These are phyloP conservation scores for Anacardium occidentale DNA, from an alignment of 345 rosid genomes.

Conservation along the genomic window DNA sequence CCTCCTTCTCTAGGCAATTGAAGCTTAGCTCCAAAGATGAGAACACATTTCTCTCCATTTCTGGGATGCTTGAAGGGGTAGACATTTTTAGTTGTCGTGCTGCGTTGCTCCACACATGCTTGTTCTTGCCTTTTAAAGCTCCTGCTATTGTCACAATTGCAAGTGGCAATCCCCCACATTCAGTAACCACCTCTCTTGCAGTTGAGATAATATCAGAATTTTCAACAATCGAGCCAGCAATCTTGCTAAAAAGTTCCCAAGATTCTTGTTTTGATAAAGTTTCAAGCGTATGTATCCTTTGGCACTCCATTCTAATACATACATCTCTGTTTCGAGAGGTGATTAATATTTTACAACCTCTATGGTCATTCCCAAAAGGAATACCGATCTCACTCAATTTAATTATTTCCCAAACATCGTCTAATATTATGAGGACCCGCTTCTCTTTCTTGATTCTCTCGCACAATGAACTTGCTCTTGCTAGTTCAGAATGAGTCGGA, in stretches of 20 bases:
- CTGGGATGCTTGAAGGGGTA: neutral
- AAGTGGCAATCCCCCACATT: conserved; percentile 21
- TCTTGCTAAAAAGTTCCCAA: conserved; percentile 7
- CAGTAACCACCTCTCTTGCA: neutral
- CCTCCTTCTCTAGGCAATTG: neutral
- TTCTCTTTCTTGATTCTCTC: conserved; percentile 8
- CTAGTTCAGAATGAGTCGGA: neutral
- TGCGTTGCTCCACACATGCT: neutral
- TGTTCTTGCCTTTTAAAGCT: neutral
- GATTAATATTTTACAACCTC: neutral
- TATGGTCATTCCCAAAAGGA: conserved; percentile 1
- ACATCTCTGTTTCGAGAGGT: neutral
- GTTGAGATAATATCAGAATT: neutral
- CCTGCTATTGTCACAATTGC: conserved; percentile 13
- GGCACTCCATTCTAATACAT: neutral
- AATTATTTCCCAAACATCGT: conserved; percentile 7
- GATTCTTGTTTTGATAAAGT: conserved; percentile 9
- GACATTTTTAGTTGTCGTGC: neutral
- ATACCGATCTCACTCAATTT: neutral
- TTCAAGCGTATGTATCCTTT: neutral
- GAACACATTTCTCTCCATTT: neutral
- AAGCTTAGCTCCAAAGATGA: neutral
- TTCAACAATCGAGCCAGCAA: neutral
- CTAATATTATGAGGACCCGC: conserved; percentile 24
- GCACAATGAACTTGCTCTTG: conserved; percentile 10